Evolutionary conservation across 441 rosid genomes (phyloP).

Genomic region (Adansonia rubrostipa): DNA sequence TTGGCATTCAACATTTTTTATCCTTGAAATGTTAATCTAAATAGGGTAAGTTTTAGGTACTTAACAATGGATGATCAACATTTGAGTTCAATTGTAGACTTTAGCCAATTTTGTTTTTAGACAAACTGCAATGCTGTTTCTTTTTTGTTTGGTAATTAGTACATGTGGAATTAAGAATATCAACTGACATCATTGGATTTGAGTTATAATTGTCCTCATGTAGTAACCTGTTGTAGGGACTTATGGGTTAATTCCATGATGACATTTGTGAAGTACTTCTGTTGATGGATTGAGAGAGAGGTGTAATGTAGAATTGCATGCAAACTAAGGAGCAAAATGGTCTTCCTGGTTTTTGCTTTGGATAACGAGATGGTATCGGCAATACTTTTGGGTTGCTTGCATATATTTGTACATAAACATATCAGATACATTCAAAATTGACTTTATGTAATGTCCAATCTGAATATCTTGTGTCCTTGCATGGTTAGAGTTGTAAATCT

Average conservation of each 20-base stretch:
- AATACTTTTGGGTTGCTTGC: not conserved
- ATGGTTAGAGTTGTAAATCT: not conserved
- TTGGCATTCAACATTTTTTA: slow-evolving; percentile 14
- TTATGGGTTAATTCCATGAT: not conserved
- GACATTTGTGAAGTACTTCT: not conserved
- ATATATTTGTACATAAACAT: not conserved
- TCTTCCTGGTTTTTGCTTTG: not conserved
- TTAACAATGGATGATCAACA: not conserved
- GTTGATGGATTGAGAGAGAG: slow-evolving; percentile 8
- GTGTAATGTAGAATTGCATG: slow-evolving; percentile 5
- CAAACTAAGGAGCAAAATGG: slow-evolving; percentile 1
- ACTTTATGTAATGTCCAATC: not conserved
- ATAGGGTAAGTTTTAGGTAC: not conserved
- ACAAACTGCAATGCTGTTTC: not conserved
- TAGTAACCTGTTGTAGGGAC: not conserved
- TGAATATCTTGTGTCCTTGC: not conserved
- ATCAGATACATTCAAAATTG: not conserved
- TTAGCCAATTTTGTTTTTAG: slow-evolving; percentile 1
- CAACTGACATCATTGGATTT: not conserved
- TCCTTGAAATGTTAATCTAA: not conserved
- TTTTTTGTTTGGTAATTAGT: slow-evolving; percentile 8
- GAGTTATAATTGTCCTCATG: not conserved
- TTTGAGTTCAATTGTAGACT: not conserved
- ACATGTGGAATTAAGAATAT: not conserved
- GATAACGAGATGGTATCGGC: not conserved